A percentile compares a stretch with the other conserved stretches of the same genome.
These are phyloP conservation scores for Acanthamoeba triangularis DNA, from an alignment of 208 protist genomes.

Conservation along the genomic window DNA sequence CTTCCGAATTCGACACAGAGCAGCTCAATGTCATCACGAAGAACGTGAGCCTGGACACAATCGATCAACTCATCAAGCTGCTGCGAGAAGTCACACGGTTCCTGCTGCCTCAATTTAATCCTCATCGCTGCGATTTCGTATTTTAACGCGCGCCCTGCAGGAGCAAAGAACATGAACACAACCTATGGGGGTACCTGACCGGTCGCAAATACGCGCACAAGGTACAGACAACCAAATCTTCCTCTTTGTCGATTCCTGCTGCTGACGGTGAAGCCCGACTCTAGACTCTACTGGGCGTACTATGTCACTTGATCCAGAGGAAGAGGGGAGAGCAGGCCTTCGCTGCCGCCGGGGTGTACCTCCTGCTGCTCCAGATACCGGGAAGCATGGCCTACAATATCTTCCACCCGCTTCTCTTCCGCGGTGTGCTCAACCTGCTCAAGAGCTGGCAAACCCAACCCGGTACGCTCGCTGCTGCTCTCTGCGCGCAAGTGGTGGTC, in stretches of 20 bases:
- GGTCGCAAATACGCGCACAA: slow-evolving; percentile 34
- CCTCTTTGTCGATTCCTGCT: background rate
- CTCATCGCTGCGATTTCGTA: no score
- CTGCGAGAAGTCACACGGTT: background rate
- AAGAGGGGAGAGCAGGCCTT: slow-evolving; percentile 25
- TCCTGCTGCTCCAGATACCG: slow-evolving; percentile 60
- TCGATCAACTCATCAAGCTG: background rate
- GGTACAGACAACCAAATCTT: background rate
- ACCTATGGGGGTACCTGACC: slow-evolving; percentile 37
- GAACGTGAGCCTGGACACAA: background rate
- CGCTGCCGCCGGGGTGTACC: slow-evolving; percentile 34
- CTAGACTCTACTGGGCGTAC: slow-evolving; percentile 32
- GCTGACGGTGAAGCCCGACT: background rate
- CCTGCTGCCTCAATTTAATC: background rate
- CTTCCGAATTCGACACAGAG: slow-evolving; percentile 52
- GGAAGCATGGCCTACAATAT: slow-evolving; percentile 71
- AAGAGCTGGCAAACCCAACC: slow-evolving; percentile 65
- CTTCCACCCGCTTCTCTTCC: slow-evolving; percentile 73
- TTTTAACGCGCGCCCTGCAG: no score
- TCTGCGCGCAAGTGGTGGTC: background rate
- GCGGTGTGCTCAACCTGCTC: slow-evolving; percentile 62
- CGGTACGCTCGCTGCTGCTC: background rate
- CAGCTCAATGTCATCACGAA: slow-evolving; percentile 64
- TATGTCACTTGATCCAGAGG: slow-evolving; percentile 61
- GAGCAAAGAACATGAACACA: background rate